phyloP scores from a whole-genome alignment of 768 basidiomycete species.

The Scleroderma citrinum region DNA sequence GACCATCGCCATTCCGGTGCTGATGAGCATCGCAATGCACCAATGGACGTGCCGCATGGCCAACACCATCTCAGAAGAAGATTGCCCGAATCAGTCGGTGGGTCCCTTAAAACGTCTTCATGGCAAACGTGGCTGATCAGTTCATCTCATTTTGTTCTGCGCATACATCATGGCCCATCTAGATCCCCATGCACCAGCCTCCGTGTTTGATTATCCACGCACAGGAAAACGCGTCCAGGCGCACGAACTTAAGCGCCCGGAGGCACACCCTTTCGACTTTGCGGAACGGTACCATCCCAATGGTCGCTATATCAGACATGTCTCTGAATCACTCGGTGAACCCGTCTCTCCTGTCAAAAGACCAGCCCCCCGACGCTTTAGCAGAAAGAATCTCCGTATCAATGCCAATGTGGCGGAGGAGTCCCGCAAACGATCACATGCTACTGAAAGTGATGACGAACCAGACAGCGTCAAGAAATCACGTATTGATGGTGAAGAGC shows the following conservation, averaged over 20 bases:
- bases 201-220: conserved; percentile 14
- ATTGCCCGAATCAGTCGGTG: conserved; percentile 41
- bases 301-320: conserved; percentile 8
- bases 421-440: conserved; percentile 38
- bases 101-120: conserved; percentile 21
- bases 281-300: conserved; percentile 35
- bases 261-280: conserved; percentile 23
- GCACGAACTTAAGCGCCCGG: conserved; percentile 15
- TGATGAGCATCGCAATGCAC: conserved; percentile 27
- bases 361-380: conserved; percentile 23
- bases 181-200: conserved; percentile 19
- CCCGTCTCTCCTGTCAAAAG: conserved; percentile 9
- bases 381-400: conserved; percentile 26
- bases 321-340: conserved; percentile 3
- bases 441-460: conserved; percentile 40
- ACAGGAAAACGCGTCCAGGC: conserved; percentile 10
- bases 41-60: conserved; percentile 23
- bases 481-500: conserved; percentile 44
- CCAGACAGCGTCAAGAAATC: conserved; percentile 44
- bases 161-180: conserved; percentile 2
- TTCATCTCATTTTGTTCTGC: conserved; percentile 20
- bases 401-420: conserved; percentile 20
- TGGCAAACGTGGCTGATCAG: conserved; percentile 17
- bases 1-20: conserved; percentile 17
- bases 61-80: conserved; percentile 34